Evolutionary conservation across 352 stramenopile genomes (phyloP), one percentile per base, ranked within the genome.

Genomic region (Pythium periplocum): DNA sequence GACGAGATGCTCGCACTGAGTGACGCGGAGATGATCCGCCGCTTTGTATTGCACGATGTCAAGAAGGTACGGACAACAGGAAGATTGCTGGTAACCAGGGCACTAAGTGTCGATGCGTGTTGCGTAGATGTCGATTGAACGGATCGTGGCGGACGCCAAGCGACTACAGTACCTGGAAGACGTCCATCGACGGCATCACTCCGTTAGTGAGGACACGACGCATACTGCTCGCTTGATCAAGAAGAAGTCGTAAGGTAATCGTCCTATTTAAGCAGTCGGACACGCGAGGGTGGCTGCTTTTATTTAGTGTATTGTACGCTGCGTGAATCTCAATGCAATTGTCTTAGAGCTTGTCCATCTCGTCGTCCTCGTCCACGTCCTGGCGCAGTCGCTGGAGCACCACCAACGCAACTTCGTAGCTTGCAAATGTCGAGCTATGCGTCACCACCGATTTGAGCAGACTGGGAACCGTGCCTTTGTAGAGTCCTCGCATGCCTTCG

Each of bases 381-480:
- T 58, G 46, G 4, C 55, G 49, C 4, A 72, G 6, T 32, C 68
- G 62, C 49, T 68, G 71, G 40, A 92, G 45, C 5, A 63, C 50
- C 4, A 69, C 49, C 6, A 87, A 61, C 9, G 80, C 65, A 37
- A 82, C 33, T 51, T 95, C 84, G 59, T 93, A 95, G 37, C 78
- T 73, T 9, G 75, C 78, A 47, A 93, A 95, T 26, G 78, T 90
- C 17, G 69, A 73, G 65, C 84, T 93, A 53, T 86, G 75, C 17
- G 68, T 73, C n/a, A 93, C 74, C 12, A 85, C 71, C 2, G 84
- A 87, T 66, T 95, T 95, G 36, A 91, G 50, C 34, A 95, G 59
- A 61, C 84, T 93, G 1, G 84, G 80, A 12, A 70, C 49, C 10
- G 81, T 93, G 52, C 84, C 84, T 48, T 92, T 92, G 62, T 94